phyloP scores from a whole-genome alignment of 1,284 basidiomycete species.

The Spongispora temasekensis region DNA sequence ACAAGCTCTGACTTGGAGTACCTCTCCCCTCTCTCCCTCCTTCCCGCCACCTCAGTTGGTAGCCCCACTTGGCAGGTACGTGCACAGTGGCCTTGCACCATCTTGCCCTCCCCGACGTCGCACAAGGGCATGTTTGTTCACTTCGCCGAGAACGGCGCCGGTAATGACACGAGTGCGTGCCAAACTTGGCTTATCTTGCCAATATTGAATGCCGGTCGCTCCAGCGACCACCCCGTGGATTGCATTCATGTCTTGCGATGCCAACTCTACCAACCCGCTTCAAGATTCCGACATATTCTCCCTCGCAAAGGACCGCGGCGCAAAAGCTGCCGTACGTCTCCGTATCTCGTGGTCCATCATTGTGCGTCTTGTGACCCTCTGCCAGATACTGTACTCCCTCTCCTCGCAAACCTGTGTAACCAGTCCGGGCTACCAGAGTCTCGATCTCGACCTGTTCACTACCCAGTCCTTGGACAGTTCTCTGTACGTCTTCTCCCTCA shows the following conservation, averaged over 20 bases:
- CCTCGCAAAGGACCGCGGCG: conserved; percentile 73
- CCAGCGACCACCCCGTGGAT: conserved; percentile 84
- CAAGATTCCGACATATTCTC: conserved; percentile 75
- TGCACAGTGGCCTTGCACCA: neutral
- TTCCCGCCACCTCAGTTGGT: conserved; percentile 37
- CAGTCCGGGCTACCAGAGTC: conserved; percentile 74
- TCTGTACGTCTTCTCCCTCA: conserved; percentile 29
- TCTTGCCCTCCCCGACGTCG: conserved; percentile 8
- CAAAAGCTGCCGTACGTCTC: conserved; percentile 65
- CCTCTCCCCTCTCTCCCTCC: conserved; percentile 61
- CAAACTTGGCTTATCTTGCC: conserved; percentile 5
- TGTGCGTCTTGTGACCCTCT: conserved; percentile 1
- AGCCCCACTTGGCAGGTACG: conserved; percentile 58
- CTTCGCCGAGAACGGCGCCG: conserved; percentile 64
- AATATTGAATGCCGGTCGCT: conserved; percentile 10
- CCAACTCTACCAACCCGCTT: conserved; percentile 65
- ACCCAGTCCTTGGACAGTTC: conserved; percentile 51
- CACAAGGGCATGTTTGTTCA: conserved; percentile 73
- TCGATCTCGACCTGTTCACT: conserved; percentile 80
- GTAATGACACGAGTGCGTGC: conserved; percentile 40
- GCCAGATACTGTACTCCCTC: conserved; percentile 74
- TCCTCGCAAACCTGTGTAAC: conserved; percentile 73
- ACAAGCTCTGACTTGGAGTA: conserved; percentile 52
- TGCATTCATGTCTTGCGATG: conserved; percentile 81
- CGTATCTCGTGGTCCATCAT: neutral